Evolutionary conservation across 257 asterid genomes (phyloP).

Genomic region (Anisodus acutangulus): DNA sequence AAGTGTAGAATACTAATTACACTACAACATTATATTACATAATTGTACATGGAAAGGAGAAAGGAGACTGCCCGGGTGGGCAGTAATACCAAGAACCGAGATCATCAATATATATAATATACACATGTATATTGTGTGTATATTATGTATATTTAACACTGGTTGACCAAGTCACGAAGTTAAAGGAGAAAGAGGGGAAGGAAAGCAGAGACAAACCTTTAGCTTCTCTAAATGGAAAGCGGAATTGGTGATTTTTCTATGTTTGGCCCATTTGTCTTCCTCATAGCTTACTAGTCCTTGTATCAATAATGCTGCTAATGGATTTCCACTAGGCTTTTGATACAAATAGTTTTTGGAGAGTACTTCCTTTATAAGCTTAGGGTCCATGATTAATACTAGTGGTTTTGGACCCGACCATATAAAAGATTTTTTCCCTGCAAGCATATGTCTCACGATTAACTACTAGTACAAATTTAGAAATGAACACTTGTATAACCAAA

Average conservation of each 20-base stretch:
- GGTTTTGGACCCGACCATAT: conserved; percentile 67
- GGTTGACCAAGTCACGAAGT: not conserved
- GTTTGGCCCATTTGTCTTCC: conserved; percentile 62
- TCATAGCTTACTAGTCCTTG: conserved; percentile 47
- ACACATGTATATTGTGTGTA: too few relatives aligned
- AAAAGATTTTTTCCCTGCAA: conserved; percentile 50
- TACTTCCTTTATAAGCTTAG: conserved; percentile 57
- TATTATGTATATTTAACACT: not conserved
- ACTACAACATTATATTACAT: too few relatives aligned
- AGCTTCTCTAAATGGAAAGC: conserved; percentile 26
- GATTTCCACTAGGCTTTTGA: conserved; percentile 46
- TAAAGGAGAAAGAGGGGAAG: not conserved
- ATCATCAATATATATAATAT: too few relatives aligned
- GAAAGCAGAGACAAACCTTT: conserved; percentile 1
- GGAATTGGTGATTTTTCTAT: conserved; percentile 46
- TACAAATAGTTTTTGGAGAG: conserved; percentile 38
- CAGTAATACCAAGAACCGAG: too few relatives aligned
- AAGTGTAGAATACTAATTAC: too few relatives aligned
- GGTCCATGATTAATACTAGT: conserved; percentile 41
- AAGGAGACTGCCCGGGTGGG: too few relatives aligned
- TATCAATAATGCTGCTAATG: conserved; percentile 38
- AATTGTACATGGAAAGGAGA: too few relatives aligned
- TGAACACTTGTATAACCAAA: not conserved
- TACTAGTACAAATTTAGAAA: not conserved
- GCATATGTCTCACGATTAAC: not conserved